phyloP scores from a whole-genome alignment of 768 basidiomycete genomes.

The Pulveroboletus sp. region DNA sequence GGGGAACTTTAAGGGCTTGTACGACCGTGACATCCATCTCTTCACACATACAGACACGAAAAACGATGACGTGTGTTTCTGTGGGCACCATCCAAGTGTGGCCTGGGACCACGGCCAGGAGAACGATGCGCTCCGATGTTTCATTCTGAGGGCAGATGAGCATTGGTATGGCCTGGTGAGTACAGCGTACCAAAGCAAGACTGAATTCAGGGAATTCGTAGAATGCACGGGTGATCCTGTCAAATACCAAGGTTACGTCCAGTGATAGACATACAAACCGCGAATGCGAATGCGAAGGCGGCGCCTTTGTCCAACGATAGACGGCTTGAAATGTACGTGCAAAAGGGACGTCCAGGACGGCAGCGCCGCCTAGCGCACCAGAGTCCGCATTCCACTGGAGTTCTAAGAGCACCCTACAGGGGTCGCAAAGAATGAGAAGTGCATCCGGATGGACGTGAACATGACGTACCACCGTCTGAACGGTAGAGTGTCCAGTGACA shows the following conservation, averaged over 20 bases:
- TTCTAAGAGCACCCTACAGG: neutral
- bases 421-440: neutral
- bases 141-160: neutral
- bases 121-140: neutral
- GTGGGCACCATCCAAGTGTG: neutral
- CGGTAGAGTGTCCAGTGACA: neutral
- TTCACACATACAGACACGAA: neutral
- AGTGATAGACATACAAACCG: neutral
- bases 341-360: neutral
- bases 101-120: neutral
- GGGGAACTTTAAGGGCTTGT: neutral
- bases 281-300: neutral
- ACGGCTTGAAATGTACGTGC: neutral
- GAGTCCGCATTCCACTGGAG: neutral
- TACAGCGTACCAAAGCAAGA: neutral
- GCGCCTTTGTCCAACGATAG: too few species aligned
- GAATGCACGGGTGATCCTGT: neutral
- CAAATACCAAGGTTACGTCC: neutral
- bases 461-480: neutral
- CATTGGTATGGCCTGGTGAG: too few species aligned
- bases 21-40: neutral
- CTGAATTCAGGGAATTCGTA: neutral
- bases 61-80: neutral
- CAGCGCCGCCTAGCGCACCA: neutral
- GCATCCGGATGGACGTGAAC: neutral